Evolutionary conservation across 164 flowering plant genomes (phyloP), one percentile per base, ranked within the genome.

Genomic region (Umbellularia californica): DNA sequence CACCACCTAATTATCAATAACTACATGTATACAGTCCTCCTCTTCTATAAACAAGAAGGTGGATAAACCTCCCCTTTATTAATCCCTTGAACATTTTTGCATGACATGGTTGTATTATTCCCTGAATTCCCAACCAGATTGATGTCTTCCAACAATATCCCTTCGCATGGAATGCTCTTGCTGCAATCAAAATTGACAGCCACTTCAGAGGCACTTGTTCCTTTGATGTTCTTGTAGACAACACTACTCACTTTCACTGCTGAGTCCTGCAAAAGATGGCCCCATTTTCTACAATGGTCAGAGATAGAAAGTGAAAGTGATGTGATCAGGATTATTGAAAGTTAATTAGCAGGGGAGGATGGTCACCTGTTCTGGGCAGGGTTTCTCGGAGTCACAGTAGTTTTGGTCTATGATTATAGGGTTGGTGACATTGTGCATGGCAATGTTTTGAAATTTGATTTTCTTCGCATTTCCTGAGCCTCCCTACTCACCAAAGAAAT

Each of bases 341-440:
- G 24, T 24, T 24, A 13, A 7, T 22, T n/a, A 64, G 24, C 11
- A 3, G 14, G 22, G 22, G 67, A 24, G 15, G 67, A 22, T 30
- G 23, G 9, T 72, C 76, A 86, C 88, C 85, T 83, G 82, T 73
- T 82, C 52, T 41, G 73, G 68, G 69, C 90, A 88, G 2, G 86
- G 83, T 17, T 69, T 52, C 3, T 47, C 47, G 68, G 80, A 79
- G 74, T 88, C 92, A 71, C 88, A 87, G 71, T 87, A 87, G 63
- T 82, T 83, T 71, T 87, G 90, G 65, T 87, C 84, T 33, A 87
- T 81, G 65, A 87, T 84, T 30, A 87, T 86, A 2, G 89, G 89
- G 68, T 82, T 83, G 14, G 50, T 58, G 47, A 88, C 90, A 65
- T 87, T 83, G 4, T 81, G 5, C 92, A 87, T 84, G 41, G 65